Evolutionary conservation across 163 green algal species (phyloP), one percentile per base, ranked within the genome.

Genomic region (Chlamydomonas reinhardtii): DNA sequence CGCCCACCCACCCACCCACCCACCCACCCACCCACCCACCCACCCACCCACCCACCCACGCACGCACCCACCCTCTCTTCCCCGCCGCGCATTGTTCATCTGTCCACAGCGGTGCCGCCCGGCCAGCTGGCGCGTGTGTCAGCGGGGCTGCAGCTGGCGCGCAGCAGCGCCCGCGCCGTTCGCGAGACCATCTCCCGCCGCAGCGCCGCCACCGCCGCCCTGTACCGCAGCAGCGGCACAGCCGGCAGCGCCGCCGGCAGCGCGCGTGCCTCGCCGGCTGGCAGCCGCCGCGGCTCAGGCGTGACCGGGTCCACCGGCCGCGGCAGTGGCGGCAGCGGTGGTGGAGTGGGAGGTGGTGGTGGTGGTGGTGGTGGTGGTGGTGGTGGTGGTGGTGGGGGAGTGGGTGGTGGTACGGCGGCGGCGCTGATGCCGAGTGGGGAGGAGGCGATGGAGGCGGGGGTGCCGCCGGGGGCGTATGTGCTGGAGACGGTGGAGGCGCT

Each of bases 51-150:
- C 43, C 43, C 43, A 16, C 43, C 43, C 43, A 54, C 43, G 11
- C 43, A n/a, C 43, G 43, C 11, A 16, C 6, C 43, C 43, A 54
- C 43, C 43, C 6, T 11, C 62, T 27, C 29, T 20, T 48, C 35
- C 37, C 61, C 61, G 24, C 35, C 52, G 2, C 52, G n/a, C 24
- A 17, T n/a, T 8, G 29, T 19, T 14, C 48, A 14, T 14, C 11
- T 39, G 5, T 17, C 66, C 66, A 70, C 80, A 86, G 80, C 66
- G 32, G 6, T 86, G 27, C 24, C 80, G 22, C 32, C 69, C 20
- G 34, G 70, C 54, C 80, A 86, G 80, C 32, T 90, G 12, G 76
- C 71, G n/a, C 85, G 85, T 17, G 85, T 90, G 43, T 90, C 85
- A 2, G 62, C 83, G 37, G 66, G 76, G 19, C 85, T 90, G 52